Conservation (phyloP, 495 filamentous ascomycete genomes). For the Hypoxylon cercidicola region DNA sequence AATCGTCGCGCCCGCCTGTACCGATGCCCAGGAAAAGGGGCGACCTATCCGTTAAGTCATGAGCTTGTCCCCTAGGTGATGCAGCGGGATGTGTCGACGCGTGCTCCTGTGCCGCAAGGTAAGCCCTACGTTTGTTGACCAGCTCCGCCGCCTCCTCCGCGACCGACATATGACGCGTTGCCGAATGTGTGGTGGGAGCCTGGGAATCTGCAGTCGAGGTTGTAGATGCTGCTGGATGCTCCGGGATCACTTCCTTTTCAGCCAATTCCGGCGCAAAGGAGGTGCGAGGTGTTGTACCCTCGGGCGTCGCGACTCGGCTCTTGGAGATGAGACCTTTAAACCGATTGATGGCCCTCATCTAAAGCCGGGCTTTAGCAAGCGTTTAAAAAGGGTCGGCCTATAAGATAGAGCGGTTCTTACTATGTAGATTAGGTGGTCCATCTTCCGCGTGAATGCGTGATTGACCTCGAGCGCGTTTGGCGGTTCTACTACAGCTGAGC, state of each 20-base stretch:
- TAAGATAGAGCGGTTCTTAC: slow-evolving; percentile 62
- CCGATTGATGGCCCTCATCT: slow-evolving; percentile 92
- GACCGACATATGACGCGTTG: slow-evolving; percentile 43
- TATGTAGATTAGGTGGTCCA: slow-evolving; percentile 83
- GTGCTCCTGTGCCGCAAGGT: slow-evolving; percentile 42
- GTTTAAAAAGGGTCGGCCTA: neutral
- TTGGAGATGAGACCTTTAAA: slow-evolving; percentile 72
- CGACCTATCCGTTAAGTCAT: slow-evolving; percentile 69
- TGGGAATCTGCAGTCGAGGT: slow-evolving; percentile 62
- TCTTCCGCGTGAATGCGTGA: slow-evolving; percentile 87
- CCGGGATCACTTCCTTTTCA: slow-evolving; percentile 12
- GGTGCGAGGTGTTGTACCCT: slow-evolving; percentile 13
- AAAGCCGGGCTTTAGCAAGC: slow-evolving; percentile 28
- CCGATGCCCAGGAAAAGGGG: slow-evolving; percentile 80
- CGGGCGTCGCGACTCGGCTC: slow-evolving; percentile 46
- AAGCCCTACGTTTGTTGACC: slow-evolving; percentile 50
- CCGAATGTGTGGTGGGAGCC: slow-evolving; percentile 54
- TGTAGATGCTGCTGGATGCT: neutral
- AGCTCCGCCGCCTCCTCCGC: slow-evolving; percentile 53
- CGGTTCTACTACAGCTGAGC: slow-evolving; percentile 75
- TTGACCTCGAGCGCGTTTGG: slow-evolving; percentile 92
- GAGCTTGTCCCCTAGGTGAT: slow-evolving; percentile 68
- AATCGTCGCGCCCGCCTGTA: slow-evolving; percentile 60
- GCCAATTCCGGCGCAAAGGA: slow-evolving; percentile 8
- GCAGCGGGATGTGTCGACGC: slow-evolving; percentile 32